Evolutionary conservation across 176 grass and related monocot genomes (phyloP).

Genomic region (Rhynchospora pubera): DNA sequence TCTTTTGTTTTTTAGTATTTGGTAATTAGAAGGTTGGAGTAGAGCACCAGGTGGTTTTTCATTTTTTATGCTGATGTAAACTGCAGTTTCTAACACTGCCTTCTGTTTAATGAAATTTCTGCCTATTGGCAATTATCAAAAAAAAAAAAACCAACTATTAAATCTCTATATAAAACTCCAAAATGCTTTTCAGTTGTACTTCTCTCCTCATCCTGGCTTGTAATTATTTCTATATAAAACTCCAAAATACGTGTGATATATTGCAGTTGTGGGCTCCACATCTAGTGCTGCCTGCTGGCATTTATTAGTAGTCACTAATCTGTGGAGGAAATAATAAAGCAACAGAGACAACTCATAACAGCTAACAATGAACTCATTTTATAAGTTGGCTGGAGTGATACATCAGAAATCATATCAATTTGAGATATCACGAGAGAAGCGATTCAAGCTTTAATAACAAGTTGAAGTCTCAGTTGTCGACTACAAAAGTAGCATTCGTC

Average conservation of each 20-base stretch:
- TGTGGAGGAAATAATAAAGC: background rate
- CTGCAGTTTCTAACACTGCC: no score
- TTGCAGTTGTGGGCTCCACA: no score
- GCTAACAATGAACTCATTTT: background rate
- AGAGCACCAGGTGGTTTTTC: no score
- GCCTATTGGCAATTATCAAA: no score
- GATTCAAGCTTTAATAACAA: background rate
- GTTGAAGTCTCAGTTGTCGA: background rate
- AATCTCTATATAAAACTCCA: background rate
- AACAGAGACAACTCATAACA: background rate
- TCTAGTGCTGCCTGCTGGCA: background rate
- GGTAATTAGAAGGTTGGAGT: no score
- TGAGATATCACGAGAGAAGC: background rate
- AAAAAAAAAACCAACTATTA: no score
- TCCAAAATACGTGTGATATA: background rate
- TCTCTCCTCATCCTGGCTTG: background rate
- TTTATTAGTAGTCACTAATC: background rate
- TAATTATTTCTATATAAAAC: background rate
- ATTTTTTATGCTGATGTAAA: no score
- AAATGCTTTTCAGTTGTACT: background rate
- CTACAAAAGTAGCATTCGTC: background rate
- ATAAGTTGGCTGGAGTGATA: background rate
- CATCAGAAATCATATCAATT: background rate
- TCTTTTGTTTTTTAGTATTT: no score
- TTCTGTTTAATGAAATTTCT: no score